Percentiles rank a stretch among this genome's conserved stretches.
Evolutionary conservation across 352 stramenopile genomes (phyloP).

Genomic region (Phytopythium cucurbitacearum): DNA sequence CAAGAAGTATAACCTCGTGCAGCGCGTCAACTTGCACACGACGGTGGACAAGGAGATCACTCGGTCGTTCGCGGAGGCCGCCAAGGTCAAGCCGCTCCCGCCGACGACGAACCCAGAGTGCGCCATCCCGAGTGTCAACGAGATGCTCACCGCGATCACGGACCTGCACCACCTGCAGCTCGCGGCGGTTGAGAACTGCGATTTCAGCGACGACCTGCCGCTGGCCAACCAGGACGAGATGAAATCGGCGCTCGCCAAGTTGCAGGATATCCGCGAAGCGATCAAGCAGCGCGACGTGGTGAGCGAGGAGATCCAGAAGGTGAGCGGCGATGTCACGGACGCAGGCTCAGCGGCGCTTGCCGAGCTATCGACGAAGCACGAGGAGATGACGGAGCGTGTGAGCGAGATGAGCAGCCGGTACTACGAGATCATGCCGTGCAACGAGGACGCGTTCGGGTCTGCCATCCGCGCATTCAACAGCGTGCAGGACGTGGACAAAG

Average conservation of each 20-base stretch:
- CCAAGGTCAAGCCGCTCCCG: conserved; percentile 19
- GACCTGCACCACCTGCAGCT: conserved; percentile 68
- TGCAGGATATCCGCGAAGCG: conserved; percentile 41
- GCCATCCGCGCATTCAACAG: conserved; percentile 63
- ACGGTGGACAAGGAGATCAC: conserved; percentile 56
- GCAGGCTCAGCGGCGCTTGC: conserved; percentile 30
- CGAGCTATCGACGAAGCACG: conserved; percentile 44
- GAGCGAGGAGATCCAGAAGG: conserved; percentile 40
- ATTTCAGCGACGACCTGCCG: conserved; percentile 48
- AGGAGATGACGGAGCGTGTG: conserved; percentile 50
- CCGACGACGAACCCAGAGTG: conserved; percentile 28
- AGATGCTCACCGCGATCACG: conserved; percentile 64
- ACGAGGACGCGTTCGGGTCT: conserved; percentile 52
- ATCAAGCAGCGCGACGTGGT: conserved; percentile 52
- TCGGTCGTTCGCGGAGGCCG: conserved; percentile 37
- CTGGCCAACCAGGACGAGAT: conserved; percentile 64
- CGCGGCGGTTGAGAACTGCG: conserved; percentile 43
- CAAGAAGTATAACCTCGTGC: conserved; percentile 74
- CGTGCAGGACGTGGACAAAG: conserved; percentile 47
- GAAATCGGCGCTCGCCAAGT: conserved; percentile 28
- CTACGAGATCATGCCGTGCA: conserved; percentile 75
- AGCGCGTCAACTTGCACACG: conserved; percentile 51
- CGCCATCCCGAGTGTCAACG: conserved; percentile 25
- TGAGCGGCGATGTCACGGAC: conserved; percentile 43
- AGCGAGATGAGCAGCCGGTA: conserved; percentile 74